Evolutionary conservation across 257 asterid genomes (phyloP), one percentile per base, ranked within the genome.

Genomic region (Coffea eugenioides): DNA sequence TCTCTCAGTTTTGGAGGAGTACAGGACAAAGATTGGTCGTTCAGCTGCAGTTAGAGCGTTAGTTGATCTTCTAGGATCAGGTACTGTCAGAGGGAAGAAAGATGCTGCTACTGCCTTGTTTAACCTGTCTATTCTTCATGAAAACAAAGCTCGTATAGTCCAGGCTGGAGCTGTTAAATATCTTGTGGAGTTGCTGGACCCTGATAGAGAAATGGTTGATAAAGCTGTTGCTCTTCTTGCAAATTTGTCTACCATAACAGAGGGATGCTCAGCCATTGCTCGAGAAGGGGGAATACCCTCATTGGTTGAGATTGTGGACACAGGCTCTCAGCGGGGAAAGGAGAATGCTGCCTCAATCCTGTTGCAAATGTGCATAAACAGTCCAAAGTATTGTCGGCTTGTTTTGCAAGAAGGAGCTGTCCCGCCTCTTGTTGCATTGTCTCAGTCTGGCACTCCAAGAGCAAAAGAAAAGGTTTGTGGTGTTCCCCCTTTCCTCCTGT

Each of bases 331-430:
- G 73, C 80, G 98, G 73, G 99, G 99, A 68, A 94, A 96, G 91
- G 99, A 96, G 79, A 96, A 96, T 82, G 96, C 97, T 57, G 93
- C 99, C 45, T 89, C 98, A 6, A 86, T 90, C 79, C 86, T 94
- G 52, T 86, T 96, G 89, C 99, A 96, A 81, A 82, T 96, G 76
- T 96, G 98, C 85, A 80, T 92, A 71, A 89, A 81, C 83, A 94
- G 90, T 82, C 21, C 89, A 39, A 91, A 90, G 86, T 85, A 87
- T 79, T 91, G 98, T 80, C 90, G 90, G 77, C 89, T 89, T 74
- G 93, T 96, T 81, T 83, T 96, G 89, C 97, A 90, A 83, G 99
- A 96, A 88, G 99, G 99, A 46, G 99, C 97, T 27, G 98, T 96
- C 75, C 99, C 99, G 12, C 97, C 99, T 70, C 97, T 96, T 13